A percentile compares a stretch with the other conserved stretches of the same genome.
phyloP scores from a whole-genome alignment of 208 protist genomes.

The Leishmania gerbilli region DNA sequence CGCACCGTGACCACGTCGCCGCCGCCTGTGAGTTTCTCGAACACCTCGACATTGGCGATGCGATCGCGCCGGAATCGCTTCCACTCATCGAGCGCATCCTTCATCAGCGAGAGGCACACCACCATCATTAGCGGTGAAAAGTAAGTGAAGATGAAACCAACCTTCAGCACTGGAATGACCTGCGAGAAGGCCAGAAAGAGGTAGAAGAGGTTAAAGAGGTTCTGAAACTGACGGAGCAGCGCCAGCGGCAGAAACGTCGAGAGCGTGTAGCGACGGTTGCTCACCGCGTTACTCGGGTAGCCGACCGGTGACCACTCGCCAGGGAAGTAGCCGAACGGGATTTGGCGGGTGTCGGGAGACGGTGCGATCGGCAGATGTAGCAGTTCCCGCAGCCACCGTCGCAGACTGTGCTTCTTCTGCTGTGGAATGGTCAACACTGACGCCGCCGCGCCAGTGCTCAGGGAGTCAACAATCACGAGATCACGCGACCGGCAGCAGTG shows the following conservation, averaged over 20 bases:
- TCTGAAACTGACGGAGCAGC: conserved; percentile 76
- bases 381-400: conserved; percentile 23
- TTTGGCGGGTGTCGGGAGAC: conserved; percentile 40
- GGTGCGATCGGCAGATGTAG: conserved; percentile 36
- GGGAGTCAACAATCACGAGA: background rate
- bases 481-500: background rate
- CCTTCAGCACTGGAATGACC: conserved; percentile 72
- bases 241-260: conserved; percentile 82
- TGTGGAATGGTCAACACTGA: conserved; percentile 24
- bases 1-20: conserved; percentile 56
- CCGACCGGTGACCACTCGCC: conserved; percentile 44
- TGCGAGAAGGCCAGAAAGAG: conserved; percentile 87
- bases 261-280: conserved; percentile 78
- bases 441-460: background rate
- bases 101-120: conserved; percentile 87
- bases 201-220: conserved; percentile 90
- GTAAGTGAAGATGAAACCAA: conserved; percentile 96
- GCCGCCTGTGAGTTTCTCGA: conserved; percentile 53
- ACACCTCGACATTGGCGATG: conserved; percentile 76
- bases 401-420: conserved; percentile 19
- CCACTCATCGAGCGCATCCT: conserved; percentile 96
- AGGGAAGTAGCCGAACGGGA: conserved; percentile 51
- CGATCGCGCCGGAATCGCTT: conserved; percentile 91
- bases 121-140: conserved; percentile 94
- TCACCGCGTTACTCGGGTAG: conserved; percentile 77